These are phyloP conservation scores for Arxiozyma slooffiae DNA, from an alignment of 1,139 yeast species.

Conservation along the genomic window DNA sequence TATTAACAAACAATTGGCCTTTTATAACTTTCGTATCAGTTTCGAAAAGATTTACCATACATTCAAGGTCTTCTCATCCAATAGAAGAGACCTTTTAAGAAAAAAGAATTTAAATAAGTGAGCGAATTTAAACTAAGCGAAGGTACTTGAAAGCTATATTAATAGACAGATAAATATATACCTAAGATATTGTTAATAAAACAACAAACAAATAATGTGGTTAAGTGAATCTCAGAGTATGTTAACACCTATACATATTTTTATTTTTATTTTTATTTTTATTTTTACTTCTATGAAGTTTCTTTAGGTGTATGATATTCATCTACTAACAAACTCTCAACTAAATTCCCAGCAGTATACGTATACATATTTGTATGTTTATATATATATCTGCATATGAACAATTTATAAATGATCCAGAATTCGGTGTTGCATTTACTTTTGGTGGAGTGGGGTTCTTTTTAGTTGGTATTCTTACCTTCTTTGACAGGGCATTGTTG, in stretches of 20 bases:
- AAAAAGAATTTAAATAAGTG: not conserved
- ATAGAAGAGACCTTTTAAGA: not conserved
- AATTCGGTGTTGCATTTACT: conserved; percentile 89
- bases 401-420: conserved; percentile 32
- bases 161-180: not conserved
- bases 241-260: conserved; percentile 26
- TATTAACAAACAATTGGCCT: not conserved
- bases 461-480: conserved; percentile 69
- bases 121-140: too few species aligned
- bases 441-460: conserved; percentile 78
- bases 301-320: not conserved
- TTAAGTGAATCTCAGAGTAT: conserved; percentile 68
- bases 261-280: not conserved
- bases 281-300: not conserved
- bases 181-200: not conserved
- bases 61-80: too few species aligned
- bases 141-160: too few species aligned
- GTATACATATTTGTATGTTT: too few species aligned
- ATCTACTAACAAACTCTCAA: conserved; percentile 1
- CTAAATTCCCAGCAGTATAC: not conserved
- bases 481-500: conserved; percentile 80
- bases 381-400: conserved; percentile 15
- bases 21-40: not conserved
- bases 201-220: conserved; percentile 41
- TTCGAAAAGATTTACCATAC: not conserved